These are phyloP conservation scores for Gigaspora rosea DNA, from an alignment of 192 early-diverging fungal species.

Conservation along the genomic window DNA sequence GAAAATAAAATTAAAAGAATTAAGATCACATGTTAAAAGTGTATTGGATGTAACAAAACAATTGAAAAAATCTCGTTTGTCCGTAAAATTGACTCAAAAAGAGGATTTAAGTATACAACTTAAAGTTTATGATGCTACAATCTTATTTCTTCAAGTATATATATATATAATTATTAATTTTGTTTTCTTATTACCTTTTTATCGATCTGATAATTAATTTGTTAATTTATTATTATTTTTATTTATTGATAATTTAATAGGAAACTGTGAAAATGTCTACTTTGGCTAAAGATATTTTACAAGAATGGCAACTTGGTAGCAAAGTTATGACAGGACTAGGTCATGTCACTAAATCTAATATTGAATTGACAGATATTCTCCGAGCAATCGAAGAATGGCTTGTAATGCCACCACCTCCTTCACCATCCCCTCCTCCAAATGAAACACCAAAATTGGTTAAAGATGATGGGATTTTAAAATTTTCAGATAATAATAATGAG, in stretches of 20 bases:
- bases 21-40: conserved; percentile 8
- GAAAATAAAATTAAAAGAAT: conserved; percentile 11
- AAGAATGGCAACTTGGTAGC: neutral
- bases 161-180: conserved; percentile 5
- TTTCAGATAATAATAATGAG: neutral
- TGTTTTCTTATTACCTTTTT: neutral
- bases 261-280: conserved; percentile 15
- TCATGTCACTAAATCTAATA: conserved; percentile 30
- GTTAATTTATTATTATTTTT: neutral
- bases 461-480: neutral
- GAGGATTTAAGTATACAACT: conserved; percentile 13
- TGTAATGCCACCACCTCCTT: neutral
- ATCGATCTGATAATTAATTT: neutral
- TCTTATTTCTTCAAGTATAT: conserved; percentile 25
- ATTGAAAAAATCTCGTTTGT: conserved; percentile 13
- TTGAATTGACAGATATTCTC: conserved; percentile 15
- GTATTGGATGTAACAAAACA: conserved; percentile 13
- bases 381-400: neutral
- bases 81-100: neutral
- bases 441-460: neutral
- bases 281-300: conserved; percentile 16
- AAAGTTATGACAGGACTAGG: conserved; percentile 10
- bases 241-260: neutral
- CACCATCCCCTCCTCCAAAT: neutral
- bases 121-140: conserved; percentile 15